Percentiles rank a stretch among this genome's conserved stretches.
Conservation (phyloP, 345 rosid genomes). For the Clarkia xantiana region DNA sequence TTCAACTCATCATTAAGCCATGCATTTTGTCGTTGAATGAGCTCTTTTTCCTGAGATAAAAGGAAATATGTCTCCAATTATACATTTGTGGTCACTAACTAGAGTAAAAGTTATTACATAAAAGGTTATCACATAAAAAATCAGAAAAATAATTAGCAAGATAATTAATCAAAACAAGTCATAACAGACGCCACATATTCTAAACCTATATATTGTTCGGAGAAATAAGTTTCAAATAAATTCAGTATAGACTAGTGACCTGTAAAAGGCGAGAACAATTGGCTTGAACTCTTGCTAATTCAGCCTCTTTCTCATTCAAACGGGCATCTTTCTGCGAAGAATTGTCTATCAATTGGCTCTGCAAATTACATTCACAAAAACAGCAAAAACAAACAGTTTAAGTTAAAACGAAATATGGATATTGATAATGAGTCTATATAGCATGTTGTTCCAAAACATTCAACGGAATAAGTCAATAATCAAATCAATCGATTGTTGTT, state of each 20-base stretch:
- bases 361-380: not conserved
- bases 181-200: not conserved
- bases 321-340: constrained; percentile 60
- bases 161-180: not conserved
- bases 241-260: constrained; percentile 16
- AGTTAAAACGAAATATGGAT: too few species aligned
- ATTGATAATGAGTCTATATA: too few species aligned
- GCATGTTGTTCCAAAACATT: too few species aligned
- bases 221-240: not conserved
- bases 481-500: too few species aligned
- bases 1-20: constrained; percentile 93
- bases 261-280: constrained; percentile 59
- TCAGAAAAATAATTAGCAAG: not conserved
- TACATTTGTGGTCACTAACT: too few species aligned
- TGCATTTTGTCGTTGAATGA: constrained; percentile 63
- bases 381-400: not conserved
- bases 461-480: too few species aligned
- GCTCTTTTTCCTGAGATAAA: constrained; percentile 74
- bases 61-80: not conserved
- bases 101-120: too few species aligned
- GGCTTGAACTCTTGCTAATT: constrained; percentile 51
- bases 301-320: constrained; percentile 47
- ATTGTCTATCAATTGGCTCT: constrained; percentile 59
- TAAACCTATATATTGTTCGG: too few species aligned
- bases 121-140: too few species aligned